phyloP scores from a whole-genome alignment of 2,329 filamentous ascomycete species.

The Penicillium expansum region DNA sequence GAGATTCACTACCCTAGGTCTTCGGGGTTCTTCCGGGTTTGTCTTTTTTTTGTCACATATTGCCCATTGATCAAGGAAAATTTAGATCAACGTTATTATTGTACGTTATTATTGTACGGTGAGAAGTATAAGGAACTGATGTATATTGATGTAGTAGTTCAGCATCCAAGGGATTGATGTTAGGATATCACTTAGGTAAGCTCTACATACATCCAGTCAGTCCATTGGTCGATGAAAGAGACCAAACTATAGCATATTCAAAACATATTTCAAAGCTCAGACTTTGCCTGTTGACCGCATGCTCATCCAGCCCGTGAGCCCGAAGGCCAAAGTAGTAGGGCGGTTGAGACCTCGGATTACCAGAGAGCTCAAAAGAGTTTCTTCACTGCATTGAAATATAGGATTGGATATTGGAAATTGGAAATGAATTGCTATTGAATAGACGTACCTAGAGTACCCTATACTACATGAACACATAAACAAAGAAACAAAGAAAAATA shows the following conservation, averaged over 20 bases:
- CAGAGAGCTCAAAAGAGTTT: slow-evolving; percentile 42
- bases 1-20: slow-evolving; percentile 6
- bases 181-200: too few species aligned
- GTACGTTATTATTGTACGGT: not conserved
- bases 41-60: slow-evolving; percentile 18
- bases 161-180: too few species aligned
- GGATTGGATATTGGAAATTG: too few species aligned
- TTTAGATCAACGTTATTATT: slow-evolving; percentile 3
- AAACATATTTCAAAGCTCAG: slow-evolving; percentile 30
- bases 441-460: slow-evolving; percentile 26
- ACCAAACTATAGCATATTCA: not conserved
- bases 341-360: slow-evolving; percentile 48
- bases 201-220: too few species aligned
- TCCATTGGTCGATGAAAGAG: too few species aligned
- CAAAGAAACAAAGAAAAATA: slow-evolving; percentile 5
- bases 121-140: not conserved
- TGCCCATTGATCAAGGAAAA: slow-evolving; percentile 7
- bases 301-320: slow-evolving; percentile 39
- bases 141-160: not conserved
- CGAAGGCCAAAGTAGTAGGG: slow-evolving; percentile 22
- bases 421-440: slow-evolving; percentile 4
- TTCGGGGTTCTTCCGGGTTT: slow-evolving; percentile 14
- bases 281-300: slow-evolving; percentile 46
- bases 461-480: slow-evolving; percentile 9
- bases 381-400: slow-evolving; percentile 31